These are phyloP conservation scores for Rosa hybrid DNA, from an alignment of 331 rosid genomes.

Conservation along the genomic window DNA sequence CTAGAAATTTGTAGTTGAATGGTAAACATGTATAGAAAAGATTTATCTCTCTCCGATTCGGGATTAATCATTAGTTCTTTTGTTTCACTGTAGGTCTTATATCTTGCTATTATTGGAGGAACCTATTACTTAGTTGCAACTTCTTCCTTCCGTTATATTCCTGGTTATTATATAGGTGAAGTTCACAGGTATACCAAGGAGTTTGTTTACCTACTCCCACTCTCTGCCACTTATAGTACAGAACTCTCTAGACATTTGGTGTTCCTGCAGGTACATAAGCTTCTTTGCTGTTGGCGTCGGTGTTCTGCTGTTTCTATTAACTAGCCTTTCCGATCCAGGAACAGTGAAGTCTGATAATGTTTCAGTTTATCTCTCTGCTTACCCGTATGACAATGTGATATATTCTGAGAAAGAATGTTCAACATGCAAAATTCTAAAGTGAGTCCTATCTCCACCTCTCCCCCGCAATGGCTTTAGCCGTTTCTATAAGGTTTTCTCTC, in stretches of 20 bases:
- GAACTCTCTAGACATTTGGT: constrained; percentile 33
- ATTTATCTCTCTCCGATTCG: neutral
- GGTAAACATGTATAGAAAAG: neutral
- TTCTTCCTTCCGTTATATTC: constrained; percentile 65
- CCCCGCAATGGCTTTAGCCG: neutral
- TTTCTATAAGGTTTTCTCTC: neutral
- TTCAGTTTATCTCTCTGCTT: constrained; percentile 67
- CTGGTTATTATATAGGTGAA: constrained; percentile 76
- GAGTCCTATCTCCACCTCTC: constrained; percentile 8
- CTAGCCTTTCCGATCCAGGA: constrained; percentile 97
- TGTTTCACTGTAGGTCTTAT: constrained; percentile 50
- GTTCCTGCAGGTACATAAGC: constrained; percentile 74
- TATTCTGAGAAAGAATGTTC: constrained; percentile 78
- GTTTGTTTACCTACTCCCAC: neutral
- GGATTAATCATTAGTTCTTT: constrained; percentile 8
- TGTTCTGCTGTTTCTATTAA: constrained; percentile 71
- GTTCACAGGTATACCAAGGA: constrained; percentile 60
- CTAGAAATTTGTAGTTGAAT: neutral
- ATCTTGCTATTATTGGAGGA: constrained; percentile 59
- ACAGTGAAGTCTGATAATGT: constrained; percentile 69
- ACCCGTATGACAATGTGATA: constrained; percentile 81
- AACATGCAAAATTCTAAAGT: constrained; percentile 92
- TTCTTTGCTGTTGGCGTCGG: constrained; percentile 70
- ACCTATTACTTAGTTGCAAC: constrained; percentile 55
- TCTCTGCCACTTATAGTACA: constrained; percentile 25